These are phyloP conservation scores for Trametes maxima DNA, from an alignment of 768 basidiomycete genomes.

Conservation along the genomic window DNA sequence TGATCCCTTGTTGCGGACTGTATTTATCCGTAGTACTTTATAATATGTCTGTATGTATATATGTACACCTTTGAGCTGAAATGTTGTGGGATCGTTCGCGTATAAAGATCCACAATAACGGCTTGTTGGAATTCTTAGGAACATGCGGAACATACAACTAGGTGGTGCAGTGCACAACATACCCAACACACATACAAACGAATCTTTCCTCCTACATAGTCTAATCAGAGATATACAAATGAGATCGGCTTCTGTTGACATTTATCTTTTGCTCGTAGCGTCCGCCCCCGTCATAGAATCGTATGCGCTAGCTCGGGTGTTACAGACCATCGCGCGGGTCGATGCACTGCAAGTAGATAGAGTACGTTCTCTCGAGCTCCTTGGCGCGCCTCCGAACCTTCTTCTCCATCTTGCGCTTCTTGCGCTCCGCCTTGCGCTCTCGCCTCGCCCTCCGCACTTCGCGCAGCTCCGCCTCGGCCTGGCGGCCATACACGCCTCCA, in stretches of 20 bases:
- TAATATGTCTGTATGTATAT: slow-evolving; percentile 16
- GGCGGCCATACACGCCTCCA: slow-evolving; percentile 46
- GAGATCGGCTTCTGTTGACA: background rate
- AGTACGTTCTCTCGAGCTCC: slow-evolving; percentile 62
- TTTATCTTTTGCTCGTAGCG: background rate
- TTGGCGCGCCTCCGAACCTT: slow-evolving; percentile 59
- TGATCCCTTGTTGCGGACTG: background rate
- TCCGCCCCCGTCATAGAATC: too few relatives aligned
- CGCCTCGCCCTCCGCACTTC: slow-evolving; percentile 56
- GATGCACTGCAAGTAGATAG: slow-evolving; percentile 59
- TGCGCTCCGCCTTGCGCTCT: slow-evolving; percentile 59
- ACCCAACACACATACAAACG: too few relatives aligned
- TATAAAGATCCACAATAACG: slow-evolving; percentile 1
- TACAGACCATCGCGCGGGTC: slow-evolving; percentile 30
- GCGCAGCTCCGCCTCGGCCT: slow-evolving; percentile 43
- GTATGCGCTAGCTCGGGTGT: too few relatives aligned
- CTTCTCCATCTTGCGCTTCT: slow-evolving; percentile 63
- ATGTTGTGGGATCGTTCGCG: background rate
- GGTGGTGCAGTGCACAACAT: too few relatives aligned
- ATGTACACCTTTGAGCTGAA: background rate
- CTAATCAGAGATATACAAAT: background rate
- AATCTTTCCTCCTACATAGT: too few relatives aligned
- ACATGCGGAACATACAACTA: too few relatives aligned
- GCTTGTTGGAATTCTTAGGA: too few relatives aligned
- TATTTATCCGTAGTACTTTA: slow-evolving; percentile 19